These are phyloP conservation scores for Fusarium sp. DNA, from an alignment of 2,329 filamentous ascomycete genomes.

Conservation along the genomic window DNA sequence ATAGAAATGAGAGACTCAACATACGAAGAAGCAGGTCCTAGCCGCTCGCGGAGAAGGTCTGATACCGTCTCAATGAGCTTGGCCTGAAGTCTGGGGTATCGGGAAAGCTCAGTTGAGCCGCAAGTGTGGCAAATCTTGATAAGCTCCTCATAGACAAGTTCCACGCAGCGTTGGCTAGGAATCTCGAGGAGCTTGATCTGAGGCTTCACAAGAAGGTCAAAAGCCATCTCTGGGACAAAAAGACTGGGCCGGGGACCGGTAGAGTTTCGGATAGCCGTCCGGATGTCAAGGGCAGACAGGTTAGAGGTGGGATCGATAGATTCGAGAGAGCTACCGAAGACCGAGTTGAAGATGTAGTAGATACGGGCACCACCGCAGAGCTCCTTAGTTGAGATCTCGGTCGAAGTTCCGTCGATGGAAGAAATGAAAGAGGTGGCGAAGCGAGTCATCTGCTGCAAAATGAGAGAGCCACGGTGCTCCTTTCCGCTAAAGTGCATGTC, in stretches of 20 bases:
- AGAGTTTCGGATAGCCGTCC: constrained; percentile 97
- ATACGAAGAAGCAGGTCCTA: constrained; percentile 88
- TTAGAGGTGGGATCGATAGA: constrained; percentile 96
- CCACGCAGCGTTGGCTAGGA: constrained; percentile 94
- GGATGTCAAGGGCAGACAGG: constrained; percentile 90
- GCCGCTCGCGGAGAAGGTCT: constrained; percentile 87
- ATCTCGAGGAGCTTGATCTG: constrained; percentile 97
- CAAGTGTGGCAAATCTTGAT: constrained; percentile 99
- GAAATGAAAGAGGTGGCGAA: constrained; percentile 98
- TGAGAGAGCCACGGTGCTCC: constrained; percentile 92
- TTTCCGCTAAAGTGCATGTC: constrained; percentile 98
- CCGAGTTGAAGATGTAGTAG: constrained; percentile 99
- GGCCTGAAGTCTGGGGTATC: constrained; percentile 90
- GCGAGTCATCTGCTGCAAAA: constrained; percentile 96
- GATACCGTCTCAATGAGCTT: constrained; percentile 99
- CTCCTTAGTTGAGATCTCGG: constrained; percentile 98
- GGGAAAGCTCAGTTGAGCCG: constrained; percentile 89
- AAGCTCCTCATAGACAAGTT: constrained; percentile 96
- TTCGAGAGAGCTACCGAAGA: constrained; percentile 95
- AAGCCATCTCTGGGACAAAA: constrained; percentile 96
- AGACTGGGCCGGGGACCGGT: constrained; percentile 94
- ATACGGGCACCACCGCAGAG: constrained; percentile 93
- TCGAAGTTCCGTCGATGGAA: constrained; percentile 97
- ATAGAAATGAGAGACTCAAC: constrained; percentile 98
- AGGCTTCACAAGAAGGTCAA: constrained; percentile 95